Evolutionary conservation across 2,329 filamentous ascomycete genomes (phyloP), one percentile per base, ranked within the genome.

Genomic region (Fusarium sp.): DNA sequence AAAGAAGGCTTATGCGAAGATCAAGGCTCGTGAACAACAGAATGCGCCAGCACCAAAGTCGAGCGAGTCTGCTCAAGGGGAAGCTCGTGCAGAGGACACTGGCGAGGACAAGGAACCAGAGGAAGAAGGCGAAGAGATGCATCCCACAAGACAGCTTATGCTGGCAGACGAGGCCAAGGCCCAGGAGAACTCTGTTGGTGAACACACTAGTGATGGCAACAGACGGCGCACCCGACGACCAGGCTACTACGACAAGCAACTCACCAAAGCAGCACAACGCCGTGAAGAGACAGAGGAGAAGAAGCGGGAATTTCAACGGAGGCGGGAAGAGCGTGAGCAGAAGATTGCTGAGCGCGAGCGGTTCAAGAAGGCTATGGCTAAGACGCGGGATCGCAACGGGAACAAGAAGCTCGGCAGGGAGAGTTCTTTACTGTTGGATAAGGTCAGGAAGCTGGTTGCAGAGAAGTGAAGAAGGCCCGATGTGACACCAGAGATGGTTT

Each of bases 1-100:
- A 66, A 96, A 95, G 80, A 97, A 97, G 79, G 88, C 91, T 40
- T 97, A 97, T 76, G 91, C 91, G 66, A 97, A 97, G 79, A 83
- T 97, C 67, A 95, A 94, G 79, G 89, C 77, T 7, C 74, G 75
- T 27, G 77, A 83, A 50, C 77, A 80, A 59, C 67, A 77, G 33
- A 65, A 63, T 25, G 46, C 61, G 65, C 74, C 49, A 20, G 23
- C 63, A 69, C 72, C 47, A 56, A 65, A 47, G 60, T 63, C 48
- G 56, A 54, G 25, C 27, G 37, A 56, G 37, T 49, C 63, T 18
- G 47, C 51, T 37, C 56, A 69, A 36, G 49, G 73, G 18, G 66
- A 61, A 45, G 55, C 47, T 35, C 48, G 53, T 27, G 50, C 49
- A 45, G 55, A 55, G 25, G 67, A 65, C 15, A 52, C 58, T 20